phyloP scores from a whole-genome alignment of 768 basidiomycete genomes.

The Termitomyces sp. region DNA sequence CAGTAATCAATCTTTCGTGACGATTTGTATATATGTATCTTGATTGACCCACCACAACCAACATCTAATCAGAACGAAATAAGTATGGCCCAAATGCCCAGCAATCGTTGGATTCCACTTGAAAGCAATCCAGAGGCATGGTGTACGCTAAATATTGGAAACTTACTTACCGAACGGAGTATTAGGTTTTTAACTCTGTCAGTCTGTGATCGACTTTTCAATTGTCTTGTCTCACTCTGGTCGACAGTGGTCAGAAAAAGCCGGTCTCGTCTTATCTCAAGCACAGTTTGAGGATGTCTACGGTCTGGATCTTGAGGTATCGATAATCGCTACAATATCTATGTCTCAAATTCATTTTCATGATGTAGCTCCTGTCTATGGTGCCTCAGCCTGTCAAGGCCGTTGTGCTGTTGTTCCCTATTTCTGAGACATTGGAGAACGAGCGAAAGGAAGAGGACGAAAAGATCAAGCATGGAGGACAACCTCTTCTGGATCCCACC shows the following conservation, averaged over 20 bases:
- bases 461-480: slow-evolving; percentile 39
- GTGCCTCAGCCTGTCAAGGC: slow-evolving; percentile 77
- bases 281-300: slow-evolving; percentile 65
- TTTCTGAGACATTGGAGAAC: slow-evolving; percentile 41
- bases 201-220: slow-evolving; percentile 9
- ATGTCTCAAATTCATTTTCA: background rate
- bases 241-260: slow-evolving; percentile 61
- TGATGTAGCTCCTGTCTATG: slow-evolving; percentile 54
- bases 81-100: slow-evolving; percentile 2
- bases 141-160: background rate
- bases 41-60: background rate
- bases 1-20: background rate
- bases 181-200: slow-evolving; percentile 44
- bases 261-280: slow-evolving; percentile 48
- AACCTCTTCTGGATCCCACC: slow-evolving; percentile 47
- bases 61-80: background rate
- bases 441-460: slow-evolving; percentile 57
- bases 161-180: background rate
- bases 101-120: slow-evolving; percentile 65
- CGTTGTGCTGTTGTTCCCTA: slow-evolving; percentile 81
- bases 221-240: background rate
- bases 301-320: slow-evolving; percentile 64
- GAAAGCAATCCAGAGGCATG: slow-evolving; percentile 61
- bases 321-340: slow-evolving; percentile 3
- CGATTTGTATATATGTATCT: slow-evolving; percentile 2